Conservation (phyloP, 2,329 filamentous ascomycete genomes). For the Juglanconis sp. region DNA sequence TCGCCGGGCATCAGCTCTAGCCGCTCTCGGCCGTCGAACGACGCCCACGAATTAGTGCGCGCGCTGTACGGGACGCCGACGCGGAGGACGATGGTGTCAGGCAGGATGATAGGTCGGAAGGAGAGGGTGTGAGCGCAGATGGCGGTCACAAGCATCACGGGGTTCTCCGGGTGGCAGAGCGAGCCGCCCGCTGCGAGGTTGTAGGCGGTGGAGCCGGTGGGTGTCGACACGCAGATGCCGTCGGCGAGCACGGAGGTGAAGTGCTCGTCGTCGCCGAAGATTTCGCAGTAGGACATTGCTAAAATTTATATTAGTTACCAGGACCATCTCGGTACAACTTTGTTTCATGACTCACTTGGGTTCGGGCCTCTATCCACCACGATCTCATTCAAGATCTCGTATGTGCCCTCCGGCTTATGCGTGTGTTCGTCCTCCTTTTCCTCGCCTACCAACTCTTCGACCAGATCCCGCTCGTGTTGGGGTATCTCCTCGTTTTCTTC, state of each 20-base stretch:
- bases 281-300: conserved; percentile 88
- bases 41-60: conserved; percentile 89
- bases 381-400: conserved; percentile 94
- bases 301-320: background rate
- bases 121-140: conserved; percentile 94
- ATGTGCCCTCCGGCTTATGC: conserved; percentile 78
- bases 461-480: conserved; percentile 59
- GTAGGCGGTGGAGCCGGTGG: conserved; percentile 92
- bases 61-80: conserved; percentile 94
- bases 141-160: conserved; percentile 88
- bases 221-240: conserved; percentile 89
- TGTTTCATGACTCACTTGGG: conserved; percentile 60
- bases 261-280: conserved; percentile 93
- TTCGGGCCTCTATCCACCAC: conserved; percentile 93
- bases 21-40: conserved; percentile 90
- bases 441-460: conserved; percentile 87
- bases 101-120: conserved; percentile 93
- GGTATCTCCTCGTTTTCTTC: conserved; percentile 37
- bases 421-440: conserved; percentile 81
- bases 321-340: background rate
- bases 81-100: conserved; percentile 90
- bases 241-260: conserved; percentile 93
- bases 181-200: conserved; percentile 95
- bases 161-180: conserved; percentile 92
- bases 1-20: conserved; percentile 75